Evolutionary conservation across 1,284 basidiomycete genomes (phyloP), one percentile per base, ranked within the genome.

Genomic region (Cutaneotrichosporon sp.): DNA sequence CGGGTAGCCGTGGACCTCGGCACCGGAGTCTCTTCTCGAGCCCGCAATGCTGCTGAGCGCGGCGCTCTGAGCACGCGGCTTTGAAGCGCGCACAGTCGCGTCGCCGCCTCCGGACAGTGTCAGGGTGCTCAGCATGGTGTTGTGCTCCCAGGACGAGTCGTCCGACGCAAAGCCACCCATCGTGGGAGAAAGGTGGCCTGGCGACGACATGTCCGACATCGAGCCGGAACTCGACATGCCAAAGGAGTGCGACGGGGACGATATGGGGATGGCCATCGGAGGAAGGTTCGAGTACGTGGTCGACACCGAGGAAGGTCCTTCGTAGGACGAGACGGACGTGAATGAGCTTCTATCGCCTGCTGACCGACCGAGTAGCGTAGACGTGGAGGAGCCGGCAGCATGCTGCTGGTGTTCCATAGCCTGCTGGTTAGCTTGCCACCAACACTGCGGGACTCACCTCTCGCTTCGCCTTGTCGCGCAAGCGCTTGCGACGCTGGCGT

Each of bases 391-490:
- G 9, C 51, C 51, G 13, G 50, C 29, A 22, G 29, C 50, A 29
- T 49, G 55, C 46, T 56, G 54, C n/a, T 56, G 47, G 46, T 29
- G 27, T 27, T 58, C 56, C 38, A 51, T 43, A 31, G 49, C 51
- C 38, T 52, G 38, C 20, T 34, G 27, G 33, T 25, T 11, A 43
- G 57, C 33, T 33, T 14, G 34, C 14, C 18, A 9, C n/a, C 38
- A 33, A 42, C 18, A 31, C 20, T 27, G 25, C 29, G 22, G 18
- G 20, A 53, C 51, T 24, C 31, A 60, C 62, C 57, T 64, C 65
- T 14, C 62, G 65, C 62, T 67, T 67, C n/a, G 59, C 57, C 58
- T 67, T 67, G 53, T 67, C 65, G 43, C 65, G 46, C 36, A 64
- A 46, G 14, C 65, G 62, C 50, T 67, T 67, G 54, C 65, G 57